A percentile compares a stretch with the other conserved stretches of the same genome.
These are phyloP conservation scores for Pseudogymnoascus sp. DNA, from an alignment of 2,329 filamentous ascomycete genomes.

Conservation along the genomic window DNA sequence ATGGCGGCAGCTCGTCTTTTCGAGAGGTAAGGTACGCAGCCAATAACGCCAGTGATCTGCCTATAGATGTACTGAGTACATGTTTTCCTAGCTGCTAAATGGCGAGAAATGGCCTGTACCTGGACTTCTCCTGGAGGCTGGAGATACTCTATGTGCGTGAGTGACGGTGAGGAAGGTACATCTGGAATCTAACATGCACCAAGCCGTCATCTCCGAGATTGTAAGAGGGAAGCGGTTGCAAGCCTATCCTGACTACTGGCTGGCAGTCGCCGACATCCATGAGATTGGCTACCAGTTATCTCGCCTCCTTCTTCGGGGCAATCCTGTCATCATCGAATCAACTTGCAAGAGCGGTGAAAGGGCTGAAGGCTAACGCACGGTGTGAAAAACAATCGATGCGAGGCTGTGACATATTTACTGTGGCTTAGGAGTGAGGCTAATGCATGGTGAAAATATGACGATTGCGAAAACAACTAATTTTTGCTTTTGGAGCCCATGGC, in stretches of 20 bases:
- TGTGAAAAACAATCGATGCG: slow-evolving; percentile 9
- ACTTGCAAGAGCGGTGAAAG: slow-evolving; percentile 6
- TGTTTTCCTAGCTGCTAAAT: not conserved
- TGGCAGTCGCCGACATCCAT: not conserved
- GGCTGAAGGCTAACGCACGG: slow-evolving; percentile 3
- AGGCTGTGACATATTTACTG: slow-evolving; percentile 12
- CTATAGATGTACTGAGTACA: slow-evolving; percentile 1
- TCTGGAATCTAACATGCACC: slow-evolving; percentile 5
- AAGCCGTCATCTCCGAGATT: slow-evolving; percentile 9
- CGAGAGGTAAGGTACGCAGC: slow-evolving; percentile 9
- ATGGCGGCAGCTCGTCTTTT: not conserved
- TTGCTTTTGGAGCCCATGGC: slow-evolving; percentile 1
- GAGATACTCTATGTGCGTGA: slow-evolving; percentile 2
- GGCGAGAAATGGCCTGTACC: not conserved
- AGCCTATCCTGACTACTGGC: slow-evolving; percentile 1
- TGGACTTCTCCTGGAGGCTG: not conserved
- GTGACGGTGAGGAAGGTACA: slow-evolving; percentile 4
- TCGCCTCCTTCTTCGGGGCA: not conserved
- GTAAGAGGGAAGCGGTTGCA: not conserved
- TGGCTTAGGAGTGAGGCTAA: slow-evolving; percentile 11
- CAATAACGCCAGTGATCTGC: not conserved
- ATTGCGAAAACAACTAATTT: slow-evolving; percentile 2
- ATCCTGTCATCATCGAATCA: not conserved
- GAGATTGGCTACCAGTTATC: not conserved
- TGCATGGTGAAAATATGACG: slow-evolving; percentile 3